Evolutionary conservation across 2,329 filamentous ascomycete genomes (phyloP), one percentile per base, ranked within the genome.

Genomic region (Amylocarpus encephaloides): DNA sequence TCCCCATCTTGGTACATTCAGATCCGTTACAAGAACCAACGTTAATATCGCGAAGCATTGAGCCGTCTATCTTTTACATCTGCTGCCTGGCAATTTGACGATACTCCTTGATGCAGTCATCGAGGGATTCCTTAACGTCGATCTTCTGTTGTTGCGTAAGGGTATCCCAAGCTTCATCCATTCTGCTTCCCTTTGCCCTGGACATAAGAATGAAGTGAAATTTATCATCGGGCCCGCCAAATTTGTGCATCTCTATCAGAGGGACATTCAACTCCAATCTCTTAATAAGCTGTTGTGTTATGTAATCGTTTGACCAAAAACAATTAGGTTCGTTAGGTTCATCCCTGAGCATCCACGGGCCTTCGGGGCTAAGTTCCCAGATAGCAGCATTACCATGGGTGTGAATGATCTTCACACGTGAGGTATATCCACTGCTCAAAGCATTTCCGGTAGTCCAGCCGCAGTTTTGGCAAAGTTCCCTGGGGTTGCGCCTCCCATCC

Each of bases 341-440:
- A 39, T 51, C 49, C 15, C 22, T 46, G 13, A 51, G 39, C 30
- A 51, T 43, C 49, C 49, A 51, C 19, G 49, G 30, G 22, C 49
- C 49, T n/a, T 47, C 34, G 9, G 43, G 38, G 26, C 49, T 39
- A 32, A 47, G 49, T 19, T 47, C 44, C 49, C 49, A 51, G 13
- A 51, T 43, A 12, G 36, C 43, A 19, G 44, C 30, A 40, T 51
- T 51, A 12, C 22, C 29, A 6, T 39, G 38, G 7, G 39, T 13
- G 29, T 43, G 12, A 3, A n/a, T 19, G 22, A 51, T n/a, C 18
- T 51, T 51, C 26, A 51, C 13, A 29, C 49, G 49, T 43, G 43
- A 51, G 18, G 49, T 51, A 43, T 51, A 51, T 39, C 33, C 32
- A 5, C 16, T 4, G n/a, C 5, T 1, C n/a, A 13, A 1, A 19